Evolutionary conservation across 2,329 filamentous ascomycete species (phyloP), one percentile per base, ranked within the genome.

Genomic region (Simplicillium sp.): DNA sequence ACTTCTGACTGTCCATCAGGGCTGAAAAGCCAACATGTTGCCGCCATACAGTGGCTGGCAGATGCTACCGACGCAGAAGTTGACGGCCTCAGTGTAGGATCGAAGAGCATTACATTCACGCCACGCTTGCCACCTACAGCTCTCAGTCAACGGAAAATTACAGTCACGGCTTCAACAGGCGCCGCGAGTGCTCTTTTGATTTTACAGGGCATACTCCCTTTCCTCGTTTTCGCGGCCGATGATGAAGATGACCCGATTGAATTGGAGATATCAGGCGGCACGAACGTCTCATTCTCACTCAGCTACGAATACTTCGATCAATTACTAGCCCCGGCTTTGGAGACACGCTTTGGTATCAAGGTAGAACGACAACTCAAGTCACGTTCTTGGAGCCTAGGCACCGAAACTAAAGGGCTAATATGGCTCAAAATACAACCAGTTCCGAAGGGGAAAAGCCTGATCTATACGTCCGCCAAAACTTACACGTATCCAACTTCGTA

Each of bases 231-330:
- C 42, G 67, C 73, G 0, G 61, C 65, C n/a, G 64, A 65, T 44
- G 58, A 61, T 7, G 52, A 45, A n/a, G 54, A 50, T 7, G 60
- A 67, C 18, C 64, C 68, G 2, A 58, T 79, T 16, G 62, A 64
- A 25, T 48, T 80, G 5, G 62, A 66, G 14, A 68, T 82, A 7
- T 63, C 67, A 2, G 77, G 77, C 5, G 77, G 77, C 13, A 80
- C 77, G 1, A 80, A 82, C 46, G 70, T 75, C 3, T 60, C 64
- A 9, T 77, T 67, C 50, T 77, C 75, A 1, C 62, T 67, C 1
- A 75, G 69, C n/a, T 79, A 66, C 44, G 77, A 82, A 50, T 82
- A 81, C 50, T 57, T 80, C 3, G 73, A 78, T 49, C 77, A 80
- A 49, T 70, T 81, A 1, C 61, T 82, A 1, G 56, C 80, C 28